Evolutionary conservation across 192 early-diverging fungal genomes (phyloP).

Genomic region (Anaeromyces robustus): DNA sequence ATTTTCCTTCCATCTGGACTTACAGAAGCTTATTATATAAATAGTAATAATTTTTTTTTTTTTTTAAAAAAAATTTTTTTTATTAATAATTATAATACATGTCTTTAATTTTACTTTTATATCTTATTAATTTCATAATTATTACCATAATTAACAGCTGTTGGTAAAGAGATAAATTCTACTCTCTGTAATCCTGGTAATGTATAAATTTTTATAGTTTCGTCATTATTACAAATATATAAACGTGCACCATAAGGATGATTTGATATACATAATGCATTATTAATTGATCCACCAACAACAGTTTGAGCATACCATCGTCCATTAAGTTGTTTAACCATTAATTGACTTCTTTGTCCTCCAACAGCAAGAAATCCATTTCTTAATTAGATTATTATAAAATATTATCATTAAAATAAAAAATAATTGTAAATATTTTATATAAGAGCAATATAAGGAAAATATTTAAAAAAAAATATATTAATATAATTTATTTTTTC

Average conservation of each 20-base stretch:
- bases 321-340: constrained; percentile 43
- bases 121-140: background rate
- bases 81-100: too few species aligned
- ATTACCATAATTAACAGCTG: constrained; percentile 77
- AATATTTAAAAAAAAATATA: too few species aligned
- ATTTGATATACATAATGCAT: constrained; percentile 54
- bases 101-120: too few species aligned
- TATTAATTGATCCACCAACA: constrained; percentile 69
- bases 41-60: background rate
- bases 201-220: constrained; percentile 76
- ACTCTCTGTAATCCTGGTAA: constrained; percentile 63
- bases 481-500: too few species aligned
- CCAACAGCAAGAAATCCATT: constrained; percentile 75
- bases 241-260: constrained; percentile 44
- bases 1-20: constrained; percentile 84
- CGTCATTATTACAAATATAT: constrained; percentile 86
- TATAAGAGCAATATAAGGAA: too few species aligned
- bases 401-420: too few species aligned
- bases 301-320: constrained; percentile 44
- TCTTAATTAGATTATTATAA: background rate
- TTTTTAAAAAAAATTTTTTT: too few species aligned
- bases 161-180: constrained; percentile 62
- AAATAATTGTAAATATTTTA: background rate
- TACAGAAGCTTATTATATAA: constrained; percentile 35
- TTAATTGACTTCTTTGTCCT: constrained; percentile 75